A percentile compares a stretch with the other conserved stretches of the same genome.
These are phyloP conservation scores for Escovopsis weberi DNA, from an alignment of 2,329 filamentous ascomycete species.

Conservation along the genomic window DNA sequence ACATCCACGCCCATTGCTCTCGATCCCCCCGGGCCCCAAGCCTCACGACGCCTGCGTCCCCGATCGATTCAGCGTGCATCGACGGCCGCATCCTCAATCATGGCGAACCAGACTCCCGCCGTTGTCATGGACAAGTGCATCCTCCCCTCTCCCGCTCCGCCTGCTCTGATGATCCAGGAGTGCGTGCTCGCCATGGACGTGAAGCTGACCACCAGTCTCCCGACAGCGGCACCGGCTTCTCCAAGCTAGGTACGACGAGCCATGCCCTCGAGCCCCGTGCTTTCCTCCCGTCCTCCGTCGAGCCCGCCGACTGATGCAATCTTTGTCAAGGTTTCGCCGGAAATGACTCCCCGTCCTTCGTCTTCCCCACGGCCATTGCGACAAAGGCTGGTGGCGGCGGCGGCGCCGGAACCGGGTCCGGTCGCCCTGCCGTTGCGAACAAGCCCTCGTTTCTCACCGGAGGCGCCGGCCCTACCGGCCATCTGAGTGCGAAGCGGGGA, in stretches of 20 bases:
- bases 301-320: neutral
- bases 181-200: slow-evolving; percentile 1
- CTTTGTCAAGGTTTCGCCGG: slow-evolving; percentile 70
- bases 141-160: slow-evolving; percentile 14
- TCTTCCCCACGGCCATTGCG: slow-evolving; percentile 96
- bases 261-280: slow-evolving; percentile 4
- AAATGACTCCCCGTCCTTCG: slow-evolving; percentile 97
- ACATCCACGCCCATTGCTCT: slow-evolving; percentile 4
- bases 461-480: slow-evolving; percentile 66
- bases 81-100: slow-evolving; percentile 26
- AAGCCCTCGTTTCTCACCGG: slow-evolving; percentile 93
- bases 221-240: slow-evolving; percentile 92
- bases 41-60: slow-evolving; percentile 4
- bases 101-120: slow-evolving; percentile 98
- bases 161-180: slow-evolving; percentile 6
- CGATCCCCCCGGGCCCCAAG: slow-evolving; percentile 4
- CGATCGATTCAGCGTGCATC: slow-evolving; percentile 8
- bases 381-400: slow-evolving; percentile 66
- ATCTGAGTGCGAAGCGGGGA: slow-evolving; percentile 81
- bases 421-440: slow-evolving; percentile 78
- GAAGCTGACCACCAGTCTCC: slow-evolving; percentile 17
- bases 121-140: slow-evolving; percentile 99
- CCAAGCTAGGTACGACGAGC: slow-evolving; percentile 70
- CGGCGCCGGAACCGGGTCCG: slow-evolving; percentile 63
- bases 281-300: slow-evolving; percentile 7